Base-by-base conservation (phyloP, 352 stramenopile genomes). In the Pythium apleroticum region DNA sequence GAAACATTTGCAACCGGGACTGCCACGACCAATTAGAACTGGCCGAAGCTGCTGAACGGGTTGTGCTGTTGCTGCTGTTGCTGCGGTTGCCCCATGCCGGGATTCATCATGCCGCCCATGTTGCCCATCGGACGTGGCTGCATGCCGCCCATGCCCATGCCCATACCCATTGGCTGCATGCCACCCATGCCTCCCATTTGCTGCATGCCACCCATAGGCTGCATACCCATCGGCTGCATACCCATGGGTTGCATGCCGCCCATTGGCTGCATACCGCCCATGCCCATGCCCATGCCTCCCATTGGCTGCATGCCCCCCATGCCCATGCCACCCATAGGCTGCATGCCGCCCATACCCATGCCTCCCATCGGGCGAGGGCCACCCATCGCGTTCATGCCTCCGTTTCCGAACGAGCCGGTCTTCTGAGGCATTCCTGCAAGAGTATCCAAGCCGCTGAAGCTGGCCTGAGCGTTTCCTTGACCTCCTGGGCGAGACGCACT, bases 361-460 rank as follows among this genome's bases (percentile, higher is more conserved):
- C 64, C 64, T 66, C 60, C 86, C 59, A 66, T 66, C 27, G 64
- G 57, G 39, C 59, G 60, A 52, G 57, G 45, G 20, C 73, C 70
- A 41, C 73, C 70, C 74, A 86, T 86, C 17, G 73, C 52, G 66
- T 87, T 90, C 80, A 89, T 90, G 35, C 71, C 69, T 49, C 55
- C 67, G 25, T 65, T 68, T 57, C 78, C 77, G 65, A 84, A 85
- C 19, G 72, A 75, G 31, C 53, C 59, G 7, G 76, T 78, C 63
- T 88, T 91, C 69, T 67, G 91, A 7, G 86, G 86, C 76, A 95
- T 78, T 8, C 86, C 86, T 10, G 86, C 86, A 30, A 95, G 77
- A 4, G 82, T 93, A 69, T 95, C 86, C 45, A 95, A 60, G 28
- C 86, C 86, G 58, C 76, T 90, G 71, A 95, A 95, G 69, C 86